These are phyloP conservation scores for Pleurozium schreberi DNA, from an alignment of 225 moss, liverwort and hornwort genomes.

Conservation along the genomic window DNA sequence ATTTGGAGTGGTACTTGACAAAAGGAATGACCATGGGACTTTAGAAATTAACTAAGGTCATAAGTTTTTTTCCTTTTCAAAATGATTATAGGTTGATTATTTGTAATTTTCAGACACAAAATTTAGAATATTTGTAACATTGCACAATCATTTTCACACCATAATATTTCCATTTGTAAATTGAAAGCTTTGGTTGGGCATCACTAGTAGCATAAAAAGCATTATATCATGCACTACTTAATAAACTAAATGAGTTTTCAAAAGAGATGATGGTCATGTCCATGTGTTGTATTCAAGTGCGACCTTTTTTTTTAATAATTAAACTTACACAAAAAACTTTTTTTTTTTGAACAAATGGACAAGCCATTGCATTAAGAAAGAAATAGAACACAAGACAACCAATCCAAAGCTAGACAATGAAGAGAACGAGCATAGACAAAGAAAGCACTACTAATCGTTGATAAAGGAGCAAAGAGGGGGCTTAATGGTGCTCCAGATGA, in stretches of 20 bases:
- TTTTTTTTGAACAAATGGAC: no score
- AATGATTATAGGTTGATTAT: background rate
- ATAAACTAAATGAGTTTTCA: background rate
- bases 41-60: accelerated
- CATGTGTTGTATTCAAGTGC: background rate
- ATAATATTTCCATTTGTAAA: background rate
- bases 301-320: no score
- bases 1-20: background rate
- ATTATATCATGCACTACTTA: background rate
- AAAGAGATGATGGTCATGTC: background rate
- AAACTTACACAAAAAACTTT: no score
- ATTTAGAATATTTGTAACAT: no score
- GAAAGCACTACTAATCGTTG: no score
- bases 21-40: background rate
- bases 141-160: background rate
- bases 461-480: no score
- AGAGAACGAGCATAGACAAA: no score
- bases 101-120: background rate
- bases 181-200: background rate
- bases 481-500: no score
- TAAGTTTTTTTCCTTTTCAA: background rate
- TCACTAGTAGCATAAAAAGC: accelerated
- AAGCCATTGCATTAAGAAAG: no score
- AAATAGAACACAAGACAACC: no score
- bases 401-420: no score